These are phyloP conservation scores for Apiotrichum gracile DNA, from an alignment of 1,284 basidiomycete genomes.

Conservation along the genomic window DNA sequence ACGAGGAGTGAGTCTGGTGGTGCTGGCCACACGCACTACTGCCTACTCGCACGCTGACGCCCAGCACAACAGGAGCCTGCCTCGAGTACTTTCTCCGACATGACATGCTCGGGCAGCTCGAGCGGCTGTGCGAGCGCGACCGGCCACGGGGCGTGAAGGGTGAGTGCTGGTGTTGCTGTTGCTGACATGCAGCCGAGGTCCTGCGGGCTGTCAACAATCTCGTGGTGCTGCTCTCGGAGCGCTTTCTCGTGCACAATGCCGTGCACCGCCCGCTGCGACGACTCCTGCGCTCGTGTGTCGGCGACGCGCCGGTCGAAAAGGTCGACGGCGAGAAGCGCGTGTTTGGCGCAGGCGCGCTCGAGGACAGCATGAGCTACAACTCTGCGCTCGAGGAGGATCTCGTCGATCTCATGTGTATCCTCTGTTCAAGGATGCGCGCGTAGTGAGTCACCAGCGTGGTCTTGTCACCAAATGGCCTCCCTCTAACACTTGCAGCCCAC, in stretches of 20 bases:
- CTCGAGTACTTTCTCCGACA: conserved; percentile 87
- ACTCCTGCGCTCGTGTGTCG: conserved; percentile 78
- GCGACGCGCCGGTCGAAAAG: conserved; percentile 72
- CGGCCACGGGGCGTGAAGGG: conserved; percentile 73
- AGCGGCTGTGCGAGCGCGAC: conserved; percentile 74
- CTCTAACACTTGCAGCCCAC: conserved; percentile 52
- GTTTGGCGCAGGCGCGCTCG: conserved; percentile 73
- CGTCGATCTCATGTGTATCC: conserved; percentile 81
- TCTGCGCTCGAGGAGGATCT: conserved; percentile 52
- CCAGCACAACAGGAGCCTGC: conserved; percentile 74
- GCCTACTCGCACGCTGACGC: background rate
- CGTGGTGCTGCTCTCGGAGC: conserved; percentile 80
- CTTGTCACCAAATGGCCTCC: background rate
- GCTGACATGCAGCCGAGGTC: conserved; percentile 57
- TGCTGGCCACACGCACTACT: background rate
- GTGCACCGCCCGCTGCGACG: conserved; percentile 83
- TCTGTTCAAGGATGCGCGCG: conserved; percentile 82
- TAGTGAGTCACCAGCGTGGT: conserved; percentile 49
- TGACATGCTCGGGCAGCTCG: conserved; percentile 76
- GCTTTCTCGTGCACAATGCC: conserved; percentile 81
- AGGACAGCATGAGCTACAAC: conserved; percentile 23
- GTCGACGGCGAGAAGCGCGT: conserved; percentile 63
- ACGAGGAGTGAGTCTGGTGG: conserved; percentile 65
- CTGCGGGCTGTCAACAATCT: conserved; percentile 77
- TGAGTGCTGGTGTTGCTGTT: conserved; percentile 5